Percentiles rank a stretch among this genome's conserved stretches.
Evolutionary conservation across 352 stramenopile species (phyloP).

Genomic region (Phytopythium aichiense): DNA sequence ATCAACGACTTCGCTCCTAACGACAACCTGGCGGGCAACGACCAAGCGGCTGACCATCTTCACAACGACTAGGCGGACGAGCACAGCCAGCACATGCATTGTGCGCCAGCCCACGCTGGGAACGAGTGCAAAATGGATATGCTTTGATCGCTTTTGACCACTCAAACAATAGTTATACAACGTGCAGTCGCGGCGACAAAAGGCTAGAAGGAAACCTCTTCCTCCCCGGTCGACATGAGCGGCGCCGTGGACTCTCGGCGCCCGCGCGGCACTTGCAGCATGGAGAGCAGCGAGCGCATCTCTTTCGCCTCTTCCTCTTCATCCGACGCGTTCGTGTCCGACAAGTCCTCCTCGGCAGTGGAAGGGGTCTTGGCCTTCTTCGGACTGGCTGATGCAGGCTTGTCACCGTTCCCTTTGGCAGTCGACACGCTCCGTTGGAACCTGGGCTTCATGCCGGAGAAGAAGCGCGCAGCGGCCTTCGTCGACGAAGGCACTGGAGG

Average conservation of each 20-base stretch:
- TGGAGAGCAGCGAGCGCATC: conserved; percentile 58
- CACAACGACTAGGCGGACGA: conserved; percentile 44
- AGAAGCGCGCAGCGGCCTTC: conserved; percentile 44
- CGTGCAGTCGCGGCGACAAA: neutral
- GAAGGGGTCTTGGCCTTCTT: conserved; percentile 11
- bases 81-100: neutral
- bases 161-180: conserved; percentile 7
- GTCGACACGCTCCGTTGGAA: conserved; percentile 32
- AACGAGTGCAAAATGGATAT: neutral
- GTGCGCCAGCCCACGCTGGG: too few relatives aligned
- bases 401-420: neutral
- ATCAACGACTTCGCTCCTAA: conserved; percentile 59
- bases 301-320: conserved; percentile 43
- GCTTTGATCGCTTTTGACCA: conserved; percentile 1
- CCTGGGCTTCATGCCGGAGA: conserved; percentile 52
- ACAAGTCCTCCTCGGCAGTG: conserved; percentile 18
- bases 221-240: conserved; percentile 52
- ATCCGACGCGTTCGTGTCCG: conserved; percentile 28
- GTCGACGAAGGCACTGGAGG: conserved; percentile 18
- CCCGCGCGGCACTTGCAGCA: conserved; percentile 55
- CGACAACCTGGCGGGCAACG: conserved; percentile 28
- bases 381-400: conserved; percentile 12
- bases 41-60: conserved; percentile 28
- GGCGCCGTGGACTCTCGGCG: conserved; percentile 48
- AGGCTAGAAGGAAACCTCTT: conserved; percentile 2